phyloP scores from a whole-genome alignment of 208 protist genomes.

The Acanthamoeba lenticulata region DNA sequence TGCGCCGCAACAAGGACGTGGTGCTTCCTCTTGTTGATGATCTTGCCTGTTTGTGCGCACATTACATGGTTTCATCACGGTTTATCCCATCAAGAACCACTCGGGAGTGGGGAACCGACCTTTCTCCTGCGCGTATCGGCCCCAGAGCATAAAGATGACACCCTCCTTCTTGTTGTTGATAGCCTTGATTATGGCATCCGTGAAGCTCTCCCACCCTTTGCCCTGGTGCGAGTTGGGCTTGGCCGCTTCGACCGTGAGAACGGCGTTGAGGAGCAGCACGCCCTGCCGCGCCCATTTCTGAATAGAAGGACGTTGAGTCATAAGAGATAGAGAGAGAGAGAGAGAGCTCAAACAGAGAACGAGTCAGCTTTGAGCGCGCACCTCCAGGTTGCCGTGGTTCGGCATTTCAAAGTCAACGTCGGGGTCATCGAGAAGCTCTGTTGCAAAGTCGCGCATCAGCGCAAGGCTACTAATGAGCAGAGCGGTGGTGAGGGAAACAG shows the following conservation, averaged over 20 bases:
- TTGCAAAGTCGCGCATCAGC: neutral
- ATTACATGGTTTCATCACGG: neutral
- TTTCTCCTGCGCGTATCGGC: slow-evolving; percentile 46
- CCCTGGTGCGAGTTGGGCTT: slow-evolving; percentile 94
- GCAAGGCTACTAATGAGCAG: slow-evolving; percentile 85
- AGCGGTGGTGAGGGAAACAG: neutral
- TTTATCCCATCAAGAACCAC: neutral
- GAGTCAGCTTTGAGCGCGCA: neutral
- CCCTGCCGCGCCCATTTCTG: slow-evolving; percentile 96
- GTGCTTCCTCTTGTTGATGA: slow-evolving; percentile 92
- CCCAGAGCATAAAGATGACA: slow-evolving; percentile 95
- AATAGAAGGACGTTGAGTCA: too few species aligned
- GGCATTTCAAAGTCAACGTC: slow-evolving; percentile 15
- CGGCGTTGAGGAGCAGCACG: slow-evolving; percentile 97
- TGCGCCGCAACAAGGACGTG: slow-evolving; percentile 90
- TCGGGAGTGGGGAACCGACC: neutral
- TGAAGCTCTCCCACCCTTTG: slow-evolving; percentile 96
- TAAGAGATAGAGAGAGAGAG: too few species aligned
- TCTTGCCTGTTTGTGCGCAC: slow-evolving; percentile 87
- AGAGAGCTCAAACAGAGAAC: too few species aligned
- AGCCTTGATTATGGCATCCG: slow-evolving; percentile 74
- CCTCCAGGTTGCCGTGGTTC: slow-evolving; percentile 28
- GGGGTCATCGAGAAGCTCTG: slow-evolving; percentile 56
- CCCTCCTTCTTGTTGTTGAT: slow-evolving; percentile 49
- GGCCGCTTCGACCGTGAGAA: slow-evolving; percentile 93